Percentiles rank a stretch among this genome's conserved stretches.
These are phyloP conservation scores for Simplicillium aogashimaense DNA, from an alignment of 2,329 filamentous ascomycete species.

Conservation along the genomic window DNA sequence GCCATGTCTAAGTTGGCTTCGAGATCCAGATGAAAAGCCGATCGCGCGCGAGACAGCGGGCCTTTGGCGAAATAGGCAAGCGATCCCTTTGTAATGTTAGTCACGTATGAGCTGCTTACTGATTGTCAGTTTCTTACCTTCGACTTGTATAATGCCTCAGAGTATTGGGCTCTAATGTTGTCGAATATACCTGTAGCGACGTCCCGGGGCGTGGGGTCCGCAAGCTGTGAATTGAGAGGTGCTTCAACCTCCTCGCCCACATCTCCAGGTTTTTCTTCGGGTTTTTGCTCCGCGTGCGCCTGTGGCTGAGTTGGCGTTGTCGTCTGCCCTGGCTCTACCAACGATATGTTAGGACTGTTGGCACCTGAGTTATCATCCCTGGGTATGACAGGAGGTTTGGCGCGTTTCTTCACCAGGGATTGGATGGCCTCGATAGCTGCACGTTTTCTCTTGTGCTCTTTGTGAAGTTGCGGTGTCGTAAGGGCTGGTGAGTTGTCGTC, in stretches of 20 bases:
- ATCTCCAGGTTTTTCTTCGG: conserved; percentile 4
- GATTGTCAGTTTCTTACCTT: conserved; percentile 35
- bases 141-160: conserved; percentile 52
- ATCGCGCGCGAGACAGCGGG: conserved; percentile 64
- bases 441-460: conserved; percentile 42
- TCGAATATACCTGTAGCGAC: conserved; percentile 45
- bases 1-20: conserved; percentile 50
- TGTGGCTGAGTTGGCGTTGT: neutral
- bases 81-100: conserved; percentile 44
- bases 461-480: conserved; percentile 36
- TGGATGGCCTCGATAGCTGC: conserved; percentile 55
- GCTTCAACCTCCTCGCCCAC: neutral
- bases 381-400: conserved; percentile 32
- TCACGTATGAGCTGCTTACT: conserved; percentile 17
- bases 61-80: conserved; percentile 80
- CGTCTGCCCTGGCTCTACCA: neutral
- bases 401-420: conserved; percentile 45
- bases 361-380: conserved; percentile 12
- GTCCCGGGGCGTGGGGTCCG: conserved; percentile 20
- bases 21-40: conserved; percentile 55
- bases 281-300: neutral
- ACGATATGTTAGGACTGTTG: neutral
- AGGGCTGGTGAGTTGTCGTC: conserved; percentile 13
- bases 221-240: conserved; percentile 3
- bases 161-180: conserved; percentile 47